These are phyloP conservation scores for Marasmius sp. DNA, from an alignment of 1,284 basidiomycete species.

Conservation along the genomic window DNA sequence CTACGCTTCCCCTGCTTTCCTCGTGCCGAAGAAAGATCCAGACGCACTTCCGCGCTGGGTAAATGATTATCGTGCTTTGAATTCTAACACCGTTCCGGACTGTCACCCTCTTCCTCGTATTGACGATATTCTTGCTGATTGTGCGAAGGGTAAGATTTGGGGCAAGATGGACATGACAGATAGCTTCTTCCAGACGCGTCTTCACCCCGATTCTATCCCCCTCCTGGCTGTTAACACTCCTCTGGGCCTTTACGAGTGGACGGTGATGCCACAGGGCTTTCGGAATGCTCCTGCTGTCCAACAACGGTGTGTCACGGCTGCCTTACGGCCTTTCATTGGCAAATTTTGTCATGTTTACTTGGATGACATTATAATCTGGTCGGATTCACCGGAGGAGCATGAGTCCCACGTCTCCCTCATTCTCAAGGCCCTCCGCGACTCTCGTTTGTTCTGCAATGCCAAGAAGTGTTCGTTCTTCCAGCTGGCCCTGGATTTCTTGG, in stretches of 20 bases:
- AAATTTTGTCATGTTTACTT: slow-evolving; percentile 16
- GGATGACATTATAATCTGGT: slow-evolving; percentile 39
- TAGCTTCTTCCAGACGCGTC: slow-evolving; percentile 39
- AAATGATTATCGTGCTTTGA: slow-evolving; percentile 32
- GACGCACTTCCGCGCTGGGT: too few relatives aligned
- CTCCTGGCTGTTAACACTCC: slow-evolving; percentile 29
- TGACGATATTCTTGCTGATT: slow-evolving; percentile 25
- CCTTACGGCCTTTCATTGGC: slow-evolving; percentile 21
- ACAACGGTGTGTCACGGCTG: slow-evolving; percentile 25
- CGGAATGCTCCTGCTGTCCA: slow-evolving; percentile 30
- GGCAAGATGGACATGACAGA: slow-evolving; percentile 38
- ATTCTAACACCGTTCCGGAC: slow-evolving; percentile 16
- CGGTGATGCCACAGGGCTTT: slow-evolving; percentile 34
- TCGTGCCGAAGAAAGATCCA: slow-evolving; percentile 34
- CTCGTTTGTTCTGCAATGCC: slow-evolving; percentile 23
- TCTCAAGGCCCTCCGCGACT: slow-evolving; percentile 20
- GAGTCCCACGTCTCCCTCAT: slow-evolving; percentile 23
- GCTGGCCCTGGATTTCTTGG: slow-evolving; percentile 22
- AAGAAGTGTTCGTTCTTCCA: slow-evolving; percentile 22
- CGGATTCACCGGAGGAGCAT: slow-evolving; percentile 28
- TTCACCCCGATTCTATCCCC: too few relatives aligned
- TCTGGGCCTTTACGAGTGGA: slow-evolving; percentile 32
- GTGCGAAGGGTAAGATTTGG: slow-evolving; percentile 26
- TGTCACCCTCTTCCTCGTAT: slow-evolving; percentile 29
- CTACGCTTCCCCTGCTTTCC: slow-evolving; percentile 27